A percentile compares a stretch with the other conserved stretches of the same genome.
Conservation (phyloP, 371 early-diverging fungal species). For the Smittium mucronatum region DNA sequence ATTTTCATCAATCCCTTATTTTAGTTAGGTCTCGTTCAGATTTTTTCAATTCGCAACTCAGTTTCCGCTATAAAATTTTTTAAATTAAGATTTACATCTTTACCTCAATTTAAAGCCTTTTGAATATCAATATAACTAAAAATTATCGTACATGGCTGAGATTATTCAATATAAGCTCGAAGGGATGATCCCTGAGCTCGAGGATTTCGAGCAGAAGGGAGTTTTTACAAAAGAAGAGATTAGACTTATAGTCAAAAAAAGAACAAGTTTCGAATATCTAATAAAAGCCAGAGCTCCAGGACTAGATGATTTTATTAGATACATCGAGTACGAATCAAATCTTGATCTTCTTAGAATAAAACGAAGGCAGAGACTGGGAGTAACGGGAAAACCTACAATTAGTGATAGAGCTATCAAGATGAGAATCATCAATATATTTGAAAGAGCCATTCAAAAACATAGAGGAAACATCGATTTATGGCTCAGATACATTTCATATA, state of each 20-base stretch:
- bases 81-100: too few species aligned
- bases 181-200: conserved; percentile 84
- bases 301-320: conserved; percentile 69
- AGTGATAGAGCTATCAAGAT: conserved; percentile 26
- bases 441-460: conserved; percentile 66
- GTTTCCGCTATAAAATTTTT: too few species aligned
- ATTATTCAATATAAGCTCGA: conserved; percentile 78
- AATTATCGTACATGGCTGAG: conserved; percentile 62
- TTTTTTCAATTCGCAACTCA: too few species aligned
- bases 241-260: conserved; percentile 71
- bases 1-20: too few species aligned
- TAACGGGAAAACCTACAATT: conserved; percentile 11
- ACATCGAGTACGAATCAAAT: conserved; percentile 88
- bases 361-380: conserved; percentile 49
- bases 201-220: conserved; percentile 66
- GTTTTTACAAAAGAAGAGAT: conserved; percentile 72
- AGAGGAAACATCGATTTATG: conserved; percentile 69
- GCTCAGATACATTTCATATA: conserved; percentile 82
- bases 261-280: conserved; percentile 77
- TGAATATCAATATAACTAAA: too few species aligned
- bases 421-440: conserved; percentile 64
- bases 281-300: conserved; percentile 49
- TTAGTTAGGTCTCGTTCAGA: too few species aligned
- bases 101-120: too few species aligned
- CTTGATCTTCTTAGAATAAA: conserved; percentile 71